Base-by-base conservation (phyloP, 2,329 filamentous ascomycete genomes). In the Aspergillus viridinutans region DNA sequence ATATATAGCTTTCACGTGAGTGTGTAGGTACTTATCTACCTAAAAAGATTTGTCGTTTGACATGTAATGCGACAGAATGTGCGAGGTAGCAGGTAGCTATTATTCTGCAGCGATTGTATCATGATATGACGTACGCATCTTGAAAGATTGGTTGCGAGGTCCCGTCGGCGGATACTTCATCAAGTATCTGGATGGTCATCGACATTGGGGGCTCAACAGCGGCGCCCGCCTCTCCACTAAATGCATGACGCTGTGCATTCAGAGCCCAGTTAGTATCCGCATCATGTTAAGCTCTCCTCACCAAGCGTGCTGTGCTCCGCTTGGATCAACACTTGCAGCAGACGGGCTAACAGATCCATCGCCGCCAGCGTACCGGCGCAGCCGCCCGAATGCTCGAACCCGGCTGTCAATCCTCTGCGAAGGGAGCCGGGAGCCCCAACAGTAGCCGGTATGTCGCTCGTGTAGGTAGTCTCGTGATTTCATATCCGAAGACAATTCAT, bases 401-500 rank as follows among this genome's bases (percentile, higher is more conserved):
- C 12, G 6, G 6, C 32, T 38, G 32, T 38, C 14, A 14, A 38
- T 7, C 32, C 32, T 7, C 32, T 38, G 14, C 5, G 14, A 7
- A 17, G 5, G 32, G 32, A 1, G 14, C 32, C 14, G 5, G 32
- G 32, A 1, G 14, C 32, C 14, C 1, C 14, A 38, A 38, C 32
- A 17, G 32, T 17, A 38, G 32, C 32, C 14, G 32, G 14, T 38
- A 38, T 35, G 14, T 17, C 32, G 32, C 14, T 3, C 17, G 4
- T 1, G 4, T 38, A 17, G 32, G 32, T 38, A 5, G 14, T 38
- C 32, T 38, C 14, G 32, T 17, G 32, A 3, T 38, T 38, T 38
- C 32, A 6, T 38, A 14, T 38, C 32, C 23, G 7, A 49, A 28
- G 25, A 23, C 48, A 32, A 49, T 29, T 66, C 65, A 75, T 52